Conservation (phyloP, 2,329 filamentous ascomycete genomes). For the Epichloe coenophiala region DNA sequence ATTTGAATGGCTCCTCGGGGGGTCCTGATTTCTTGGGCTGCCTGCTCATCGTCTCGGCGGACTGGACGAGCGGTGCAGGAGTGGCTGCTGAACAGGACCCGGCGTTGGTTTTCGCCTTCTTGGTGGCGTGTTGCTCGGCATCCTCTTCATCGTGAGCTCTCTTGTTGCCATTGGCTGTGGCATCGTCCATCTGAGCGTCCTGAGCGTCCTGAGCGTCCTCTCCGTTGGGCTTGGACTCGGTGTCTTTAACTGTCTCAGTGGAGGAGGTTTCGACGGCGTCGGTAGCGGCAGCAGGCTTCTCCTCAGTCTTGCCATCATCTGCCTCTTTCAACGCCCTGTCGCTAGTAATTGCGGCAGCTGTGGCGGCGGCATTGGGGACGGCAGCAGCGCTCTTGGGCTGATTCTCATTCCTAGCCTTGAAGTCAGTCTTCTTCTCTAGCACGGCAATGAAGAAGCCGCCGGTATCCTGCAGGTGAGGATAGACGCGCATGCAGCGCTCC, state of each 20-base stretch:
- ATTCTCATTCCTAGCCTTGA: constrained; percentile 61
- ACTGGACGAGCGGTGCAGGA: constrained; percentile 5
- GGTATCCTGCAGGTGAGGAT: constrained; percentile 90
- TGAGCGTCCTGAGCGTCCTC: constrained; percentile 10
- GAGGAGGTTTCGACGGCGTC: constrained; percentile 11
- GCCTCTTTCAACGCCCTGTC: constrained; percentile 14
- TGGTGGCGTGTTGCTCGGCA: constrained; percentile 26
- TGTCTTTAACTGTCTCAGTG: constrained; percentile 10
- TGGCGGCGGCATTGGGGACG: constrained; percentile 3
- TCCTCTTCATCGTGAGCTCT: constrained; percentile 22
- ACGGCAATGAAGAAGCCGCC: constrained; percentile 97
- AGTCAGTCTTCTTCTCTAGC: constrained; percentile 79
- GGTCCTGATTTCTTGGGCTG: constrained; percentile 35
- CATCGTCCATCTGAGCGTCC: constrained; percentile 16
- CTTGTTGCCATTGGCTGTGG: constrained; percentile 20
- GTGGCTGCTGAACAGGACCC: constrained; percentile 8
- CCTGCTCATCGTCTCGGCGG: constrained; percentile 16
- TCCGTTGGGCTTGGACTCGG: constrained; percentile 17
- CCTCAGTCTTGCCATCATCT: constrained; percentile 14
- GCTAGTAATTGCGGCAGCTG: constrained; percentile 1
- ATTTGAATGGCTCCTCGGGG: constrained; percentile 90
- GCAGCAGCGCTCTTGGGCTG: constrained; percentile 25
- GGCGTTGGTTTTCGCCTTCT: constrained; percentile 33
- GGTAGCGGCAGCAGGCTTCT: constrained; percentile 5
- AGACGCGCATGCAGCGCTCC: constrained; percentile 84